phyloP scores from a whole-genome alignment of 129 eudicot genomes.

The Flaveria trinervia region DNA sequence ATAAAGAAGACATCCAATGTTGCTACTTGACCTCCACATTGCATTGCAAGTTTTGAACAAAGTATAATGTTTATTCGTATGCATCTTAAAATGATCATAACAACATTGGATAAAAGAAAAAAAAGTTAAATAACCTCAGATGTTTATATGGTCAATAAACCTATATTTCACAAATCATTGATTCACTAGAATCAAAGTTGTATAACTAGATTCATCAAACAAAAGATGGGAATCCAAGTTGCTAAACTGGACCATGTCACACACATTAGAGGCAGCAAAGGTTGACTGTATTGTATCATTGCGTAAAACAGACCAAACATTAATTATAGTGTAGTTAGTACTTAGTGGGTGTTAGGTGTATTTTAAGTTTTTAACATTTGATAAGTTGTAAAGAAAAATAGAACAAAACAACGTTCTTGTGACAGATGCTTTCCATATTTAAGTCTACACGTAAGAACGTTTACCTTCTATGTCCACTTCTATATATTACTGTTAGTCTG shows the following conservation, averaged over 20 bases:
- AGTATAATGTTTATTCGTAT: background rate
- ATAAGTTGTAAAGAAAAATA: background rate
- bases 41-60: constrained; percentile 13
- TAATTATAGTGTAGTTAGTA: background rate
- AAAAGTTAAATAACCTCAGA: background rate
- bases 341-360: background rate
- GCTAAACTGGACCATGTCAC: constrained; percentile 1
- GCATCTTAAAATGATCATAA: background rate
- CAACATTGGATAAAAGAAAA: background rate
- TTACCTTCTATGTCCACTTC: background rate
- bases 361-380: background rate
- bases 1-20: background rate
- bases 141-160: background rate
- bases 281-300: background rate
- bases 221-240: background rate
- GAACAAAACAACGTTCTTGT: background rate
- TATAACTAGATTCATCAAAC: background rate
- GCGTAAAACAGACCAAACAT: background rate
- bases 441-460: background rate
- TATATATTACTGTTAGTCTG: background rate
- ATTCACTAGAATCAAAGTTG: background rate
- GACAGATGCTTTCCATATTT: background rate
- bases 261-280: too few species aligned
- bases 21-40: constrained; percentile 3
- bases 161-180: background rate